Conservation (phyloP, 441 rosid genomes). For the Erodium chrysanthum region DNA sequence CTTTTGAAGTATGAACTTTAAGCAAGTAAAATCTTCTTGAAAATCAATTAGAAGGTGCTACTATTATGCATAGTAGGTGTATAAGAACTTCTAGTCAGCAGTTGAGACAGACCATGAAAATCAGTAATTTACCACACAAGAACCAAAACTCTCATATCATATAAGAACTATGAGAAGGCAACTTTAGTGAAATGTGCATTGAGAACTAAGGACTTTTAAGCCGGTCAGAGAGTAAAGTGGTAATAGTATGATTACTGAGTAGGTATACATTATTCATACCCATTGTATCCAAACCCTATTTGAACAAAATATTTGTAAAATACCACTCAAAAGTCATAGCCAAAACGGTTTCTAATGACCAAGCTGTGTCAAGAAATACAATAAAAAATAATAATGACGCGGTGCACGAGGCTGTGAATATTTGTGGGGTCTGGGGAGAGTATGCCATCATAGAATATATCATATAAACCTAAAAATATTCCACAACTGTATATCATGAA, state of each 20-base stretch:
- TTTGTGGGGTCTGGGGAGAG: not conserved
- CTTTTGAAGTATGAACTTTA: conserved; percentile 18
- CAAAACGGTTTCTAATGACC: not conserved
- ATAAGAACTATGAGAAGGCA: conserved; percentile 2
- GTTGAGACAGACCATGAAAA: not conserved
- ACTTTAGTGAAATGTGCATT: conserved; percentile 1
- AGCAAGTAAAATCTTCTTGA: conserved; percentile 15
- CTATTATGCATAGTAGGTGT: not conserved
- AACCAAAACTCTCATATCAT: not conserved
- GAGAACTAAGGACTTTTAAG: not conserved
- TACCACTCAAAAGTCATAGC: not conserved
- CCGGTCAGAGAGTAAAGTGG: not conserved
- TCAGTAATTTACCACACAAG: not conserved
- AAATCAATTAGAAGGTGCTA: conserved; percentile 6
- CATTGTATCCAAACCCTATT: not conserved
- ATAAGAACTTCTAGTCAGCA: conserved; percentile 1
- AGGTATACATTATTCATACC: not conserved
- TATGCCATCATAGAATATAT: not conserved
- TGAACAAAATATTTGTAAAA: not conserved
- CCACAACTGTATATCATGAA: not conserved
- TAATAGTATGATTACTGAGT: not conserved
- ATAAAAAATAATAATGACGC: not conserved
- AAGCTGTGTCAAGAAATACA: not conserved
- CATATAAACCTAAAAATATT: not conserved
- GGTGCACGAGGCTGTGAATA: not conserved